Conservation (phyloP, 139 green algal species). For the Chlorella sp. region DNA sequence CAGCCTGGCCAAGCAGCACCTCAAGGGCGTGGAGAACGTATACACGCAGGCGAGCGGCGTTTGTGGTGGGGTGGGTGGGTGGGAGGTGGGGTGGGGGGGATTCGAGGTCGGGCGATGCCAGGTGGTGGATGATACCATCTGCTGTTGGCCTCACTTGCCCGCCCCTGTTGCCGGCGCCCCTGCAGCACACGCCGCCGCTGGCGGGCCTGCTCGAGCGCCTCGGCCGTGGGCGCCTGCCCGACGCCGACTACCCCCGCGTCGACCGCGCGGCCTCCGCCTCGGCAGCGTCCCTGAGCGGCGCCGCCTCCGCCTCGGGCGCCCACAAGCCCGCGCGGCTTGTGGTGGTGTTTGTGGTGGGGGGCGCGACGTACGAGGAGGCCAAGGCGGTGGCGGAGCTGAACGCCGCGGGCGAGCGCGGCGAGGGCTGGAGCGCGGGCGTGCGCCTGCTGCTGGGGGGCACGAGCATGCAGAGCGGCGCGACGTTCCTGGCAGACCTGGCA, state of each 20-base stretch:
- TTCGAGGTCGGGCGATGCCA: too few relatives aligned
- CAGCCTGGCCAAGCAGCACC: constrained; percentile 67
- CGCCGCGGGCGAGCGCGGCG: constrained; percentile 34
- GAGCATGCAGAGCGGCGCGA: constrained; percentile 70
- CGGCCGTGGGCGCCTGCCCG: constrained; percentile 66
- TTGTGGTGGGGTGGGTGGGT: too few relatives aligned
- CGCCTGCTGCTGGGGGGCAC: constrained; percentile 87
- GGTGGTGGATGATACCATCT: too few relatives aligned
- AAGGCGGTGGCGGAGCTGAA: constrained; percentile 82
- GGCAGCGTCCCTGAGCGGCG: not conserved
- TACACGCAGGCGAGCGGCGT: too few relatives aligned
- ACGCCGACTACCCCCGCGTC: constrained; percentile 76
- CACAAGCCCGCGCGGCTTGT: constrained; percentile 74
- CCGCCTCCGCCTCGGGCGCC: not conserved
- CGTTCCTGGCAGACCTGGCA: constrained; percentile 61
- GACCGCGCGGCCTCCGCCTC: too few relatives aligned
- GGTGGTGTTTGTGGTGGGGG: constrained; percentile 94
- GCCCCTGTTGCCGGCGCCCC: too few relatives aligned
- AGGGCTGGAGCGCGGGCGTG: constrained; percentile 51
- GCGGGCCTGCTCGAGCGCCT: constrained; percentile 76
- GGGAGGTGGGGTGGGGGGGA: too few relatives aligned
- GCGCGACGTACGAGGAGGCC: constrained; percentile 96
- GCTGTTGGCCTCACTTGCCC: too few relatives aligned
- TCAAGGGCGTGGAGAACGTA: constrained; percentile 92
- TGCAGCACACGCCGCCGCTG: constrained; percentile 91